Conservation (phyloP, 2,329 filamentous ascomycete species). For the Chrysoporthe puriensis region DNA sequence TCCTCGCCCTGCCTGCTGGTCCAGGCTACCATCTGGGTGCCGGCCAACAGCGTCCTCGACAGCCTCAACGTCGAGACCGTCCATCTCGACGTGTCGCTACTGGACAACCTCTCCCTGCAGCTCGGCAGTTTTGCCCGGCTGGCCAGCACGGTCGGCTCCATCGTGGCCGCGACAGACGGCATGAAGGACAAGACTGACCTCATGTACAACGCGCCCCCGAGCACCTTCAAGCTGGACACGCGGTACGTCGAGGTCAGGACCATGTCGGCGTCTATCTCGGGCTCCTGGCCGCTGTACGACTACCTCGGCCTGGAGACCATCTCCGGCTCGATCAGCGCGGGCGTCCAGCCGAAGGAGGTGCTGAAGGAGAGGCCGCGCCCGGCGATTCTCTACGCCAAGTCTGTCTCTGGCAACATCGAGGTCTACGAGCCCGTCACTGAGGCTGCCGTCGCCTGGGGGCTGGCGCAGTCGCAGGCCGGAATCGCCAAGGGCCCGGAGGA, state of each 20-base stretch:
- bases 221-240: constrained; percentile 47
- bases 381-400: constrained; percentile 46
- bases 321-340: constrained; percentile 48
- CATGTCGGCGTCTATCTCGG: constrained; percentile 48
- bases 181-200: constrained; percentile 32
- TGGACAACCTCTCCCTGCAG: constrained; percentile 45
- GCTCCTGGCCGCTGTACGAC: constrained; percentile 57
- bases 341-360: constrained; percentile 47
- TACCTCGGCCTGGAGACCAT: constrained; percentile 47
- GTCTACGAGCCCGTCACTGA: constrained; percentile 46
- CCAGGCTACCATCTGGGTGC: constrained; percentile 51
- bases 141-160: constrained; percentile 42
- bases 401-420: constrained; percentile 49
- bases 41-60: constrained; percentile 44
- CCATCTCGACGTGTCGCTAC: constrained; percentile 46
- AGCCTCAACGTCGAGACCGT: constrained; percentile 41
- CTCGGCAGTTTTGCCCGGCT: constrained; percentile 39
- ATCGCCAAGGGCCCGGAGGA: constrained; percentile 17
- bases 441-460: constrained; percentile 24
- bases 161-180: constrained; percentile 41
- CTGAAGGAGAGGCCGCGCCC: constrained; percentile 40
- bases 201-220: constrained; percentile 35
- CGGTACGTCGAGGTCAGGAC: constrained; percentile 48
- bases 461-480: constrained; percentile 11
- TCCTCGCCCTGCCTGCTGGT: constrained; percentile 51